phyloP scores from a whole-genome alignment of 495 filamentous ascomycete species.

The Immersiella caudata region DNA sequence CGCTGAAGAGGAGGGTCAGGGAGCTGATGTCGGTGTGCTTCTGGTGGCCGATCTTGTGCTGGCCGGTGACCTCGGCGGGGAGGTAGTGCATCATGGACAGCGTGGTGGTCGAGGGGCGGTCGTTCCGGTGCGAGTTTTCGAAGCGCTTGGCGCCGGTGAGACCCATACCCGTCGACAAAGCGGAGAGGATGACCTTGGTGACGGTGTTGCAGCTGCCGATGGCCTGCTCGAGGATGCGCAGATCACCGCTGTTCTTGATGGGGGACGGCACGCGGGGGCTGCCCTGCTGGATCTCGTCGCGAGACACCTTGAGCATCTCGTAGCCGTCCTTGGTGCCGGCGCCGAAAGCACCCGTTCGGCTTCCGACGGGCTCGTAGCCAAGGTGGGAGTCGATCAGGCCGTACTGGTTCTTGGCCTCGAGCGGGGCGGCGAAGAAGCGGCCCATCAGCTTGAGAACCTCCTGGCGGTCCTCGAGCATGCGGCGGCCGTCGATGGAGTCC shows the following conservation, averaged over 20 bases:
- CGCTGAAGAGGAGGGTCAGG: conserved; percentile 58
- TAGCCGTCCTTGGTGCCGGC: conserved; percentile 55
- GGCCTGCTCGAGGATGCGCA: conserved; percentile 48
- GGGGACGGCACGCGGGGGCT: conserved; percentile 46
- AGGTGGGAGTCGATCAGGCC: conserved; percentile 51
- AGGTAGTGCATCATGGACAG: conserved; percentile 54
- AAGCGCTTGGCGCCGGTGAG: conserved; percentile 48
- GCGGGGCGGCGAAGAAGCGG: conserved; percentile 52
- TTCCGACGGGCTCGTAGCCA: conserved; percentile 56
- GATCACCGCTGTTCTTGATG: conserved; percentile 53
- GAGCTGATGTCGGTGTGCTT: conserved; percentile 64
- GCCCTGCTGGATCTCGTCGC: conserved; percentile 53
- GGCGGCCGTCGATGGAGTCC: conserved; percentile 48
- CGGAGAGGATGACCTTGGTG: conserved; percentile 54
- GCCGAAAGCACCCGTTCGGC: conserved; percentile 49
- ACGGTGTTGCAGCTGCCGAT: conserved; percentile 54
- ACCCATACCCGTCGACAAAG: conserved; percentile 50
- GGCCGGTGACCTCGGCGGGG: conserved; percentile 43
- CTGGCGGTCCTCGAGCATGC: conserved; percentile 50
- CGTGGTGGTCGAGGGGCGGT: conserved; percentile 51
- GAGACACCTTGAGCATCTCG: conserved; percentile 58
- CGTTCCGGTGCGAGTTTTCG: conserved; percentile 57
- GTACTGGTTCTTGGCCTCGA: conserved; percentile 54
- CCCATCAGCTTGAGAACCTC: conserved; percentile 55
- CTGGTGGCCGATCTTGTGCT: conserved; percentile 53